A percentile compares a stretch with the other conserved stretches of the same genome.
Conservation (phyloP, 2,329 filamentous ascomycete genomes). For the Sporothrix schenckii region DNA sequence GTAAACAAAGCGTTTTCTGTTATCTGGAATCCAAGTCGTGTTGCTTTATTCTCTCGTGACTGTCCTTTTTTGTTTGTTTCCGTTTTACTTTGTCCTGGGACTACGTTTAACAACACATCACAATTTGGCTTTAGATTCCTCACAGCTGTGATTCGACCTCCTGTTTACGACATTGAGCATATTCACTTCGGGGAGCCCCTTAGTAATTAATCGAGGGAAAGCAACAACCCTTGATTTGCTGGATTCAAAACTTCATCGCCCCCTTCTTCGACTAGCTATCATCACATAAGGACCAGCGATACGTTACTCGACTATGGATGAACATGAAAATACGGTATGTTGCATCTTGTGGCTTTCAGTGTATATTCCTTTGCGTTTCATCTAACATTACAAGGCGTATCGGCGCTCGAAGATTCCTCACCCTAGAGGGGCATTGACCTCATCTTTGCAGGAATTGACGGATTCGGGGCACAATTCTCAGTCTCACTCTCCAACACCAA, state of each 20-base stretch:
- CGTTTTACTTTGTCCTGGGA: neutral
- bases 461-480: slow-evolving; percentile 65
- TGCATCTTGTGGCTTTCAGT: neutral
- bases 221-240: neutral
- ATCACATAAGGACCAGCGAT: no score
- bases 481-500: slow-evolving; percentile 35
- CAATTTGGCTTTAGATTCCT: neutral
- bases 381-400: slow-evolving; percentile 26
- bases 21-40: neutral
- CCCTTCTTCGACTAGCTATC: neutral
- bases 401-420: slow-evolving; percentile 37
- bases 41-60: neutral
- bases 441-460: slow-evolving; percentile 56
- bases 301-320: slow-evolving; percentile 32
- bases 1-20: neutral
- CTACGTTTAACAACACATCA: neutral
- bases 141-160: neutral
- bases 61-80: neutral
- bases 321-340: slow-evolving; percentile 40
- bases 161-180: neutral
- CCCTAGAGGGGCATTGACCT: slow-evolving; percentile 34
- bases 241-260: neutral
- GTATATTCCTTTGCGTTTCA: neutral
- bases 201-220: no score
- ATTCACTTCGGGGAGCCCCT: no score